Evolutionary conservation across 257 asterid species (phyloP), one percentile per base, ranked within the genome.

Genomic region (Gentiana dahurica): DNA sequence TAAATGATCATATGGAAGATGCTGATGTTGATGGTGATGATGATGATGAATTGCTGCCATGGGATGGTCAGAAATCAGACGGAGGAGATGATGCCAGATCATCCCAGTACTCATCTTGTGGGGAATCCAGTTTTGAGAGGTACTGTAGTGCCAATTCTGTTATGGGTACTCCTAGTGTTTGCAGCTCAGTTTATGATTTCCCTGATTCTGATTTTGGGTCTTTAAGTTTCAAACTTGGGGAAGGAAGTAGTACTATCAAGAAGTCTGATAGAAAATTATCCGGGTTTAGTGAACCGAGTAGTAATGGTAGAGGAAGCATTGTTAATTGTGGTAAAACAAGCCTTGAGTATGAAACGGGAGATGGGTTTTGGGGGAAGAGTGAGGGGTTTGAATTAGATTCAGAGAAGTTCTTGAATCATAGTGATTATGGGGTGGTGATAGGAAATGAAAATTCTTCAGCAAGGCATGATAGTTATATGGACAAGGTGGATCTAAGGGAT

Each of bases 141-240:
- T 89, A 85, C 71, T 89, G 89, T 56, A 89, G 95, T 68, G 94
- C 95, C 67, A 78, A 75, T 77, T 89, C 97, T 34, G 87, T 85
- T 12, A 78, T 85, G 89, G 95, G 92, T 12, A 89, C 97, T 37
- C 97, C 97, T 49, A 83, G 91, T 58, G 70, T 81, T 55, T 74
- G 80, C 47, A 73, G 80, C 67, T 74, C 79, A 35, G 79, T 65
- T 74, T 67, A 54, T 66, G 79, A 74, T 38, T 71, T 70, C 65
- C 73, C 75, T 4, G 88, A 83, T 68, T 73, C 90, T 65, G 94
- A 86, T 57, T 70, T 79, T 47, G 94, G 88, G 57, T 79, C 91
- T 0, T 59, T 73, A 68, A 71, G 80, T 70, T 82, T 82, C 67
- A 85, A 67, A 66, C 86, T 88, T 58, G 81, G 82, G 36, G 82